These are phyloP conservation scores for Endoconidiophora polonica DNA, from an alignment of 2,329 filamentous ascomycete species.

Conservation along the genomic window DNA sequence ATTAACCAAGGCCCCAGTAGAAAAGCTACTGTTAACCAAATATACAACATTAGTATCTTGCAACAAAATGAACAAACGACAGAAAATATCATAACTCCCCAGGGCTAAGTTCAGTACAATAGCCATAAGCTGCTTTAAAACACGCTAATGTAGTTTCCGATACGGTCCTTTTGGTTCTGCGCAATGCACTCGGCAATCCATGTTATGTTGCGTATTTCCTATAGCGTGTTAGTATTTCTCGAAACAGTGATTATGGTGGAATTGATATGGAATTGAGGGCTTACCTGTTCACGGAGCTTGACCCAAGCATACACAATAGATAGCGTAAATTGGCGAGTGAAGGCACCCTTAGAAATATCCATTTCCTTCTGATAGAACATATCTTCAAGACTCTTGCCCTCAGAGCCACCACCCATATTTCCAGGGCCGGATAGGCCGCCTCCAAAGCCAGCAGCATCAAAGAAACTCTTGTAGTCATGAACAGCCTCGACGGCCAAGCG, in stretches of 20 bases:
- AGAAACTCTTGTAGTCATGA: slow-evolving; percentile 86
- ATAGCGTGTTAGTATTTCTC: slow-evolving; percentile 18
- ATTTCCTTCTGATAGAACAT: slow-evolving; percentile 99
- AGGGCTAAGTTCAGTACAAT: background rate
- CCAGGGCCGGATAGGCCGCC: slow-evolving; percentile 56
- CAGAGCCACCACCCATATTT: slow-evolving; percentile 70
- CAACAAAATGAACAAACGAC: slow-evolving; percentile 1
- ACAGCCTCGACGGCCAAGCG: slow-evolving; percentile 85
- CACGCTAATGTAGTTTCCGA: slow-evolving; percentile 97
- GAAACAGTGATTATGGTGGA: background rate
- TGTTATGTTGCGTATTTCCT: slow-evolving; percentile 99
- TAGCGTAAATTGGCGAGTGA: slow-evolving; percentile 90
- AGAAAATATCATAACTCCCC: background rate
- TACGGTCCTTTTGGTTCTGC: slow-evolving; percentile 97
- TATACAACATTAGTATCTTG: background rate
- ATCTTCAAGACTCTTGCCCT: slow-evolving; percentile 85
- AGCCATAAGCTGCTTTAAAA: slow-evolving; percentile 39
- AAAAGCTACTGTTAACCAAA: background rate
- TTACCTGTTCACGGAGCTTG: slow-evolving; percentile 88
- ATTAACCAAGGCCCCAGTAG: background rate
- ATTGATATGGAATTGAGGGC: slow-evolving; percentile 17
- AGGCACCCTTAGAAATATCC: slow-evolving; percentile 90
- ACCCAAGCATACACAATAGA: slow-evolving; percentile 96
- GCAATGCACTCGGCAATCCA: slow-evolving; percentile 99
- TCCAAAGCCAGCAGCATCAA: slow-evolving; percentile 72